Percentiles rank a stretch among this genome's conserved stretches.
Evolutionary conservation across 768 basidiomycete species (phyloP).

Genomic region (Xerocomellus dryophilus): DNA sequence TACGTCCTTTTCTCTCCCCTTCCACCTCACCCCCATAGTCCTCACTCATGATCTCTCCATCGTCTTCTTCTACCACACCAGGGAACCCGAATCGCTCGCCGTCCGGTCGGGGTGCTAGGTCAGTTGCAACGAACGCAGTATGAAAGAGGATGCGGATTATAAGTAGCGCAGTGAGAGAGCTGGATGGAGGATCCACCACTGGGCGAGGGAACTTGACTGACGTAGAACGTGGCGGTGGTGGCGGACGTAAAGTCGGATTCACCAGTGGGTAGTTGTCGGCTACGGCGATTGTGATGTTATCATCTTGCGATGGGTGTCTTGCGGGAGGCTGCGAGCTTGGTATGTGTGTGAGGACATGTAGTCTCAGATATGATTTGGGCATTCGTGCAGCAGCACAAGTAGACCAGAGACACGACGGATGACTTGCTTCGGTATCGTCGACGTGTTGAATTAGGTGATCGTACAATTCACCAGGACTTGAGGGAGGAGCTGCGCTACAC

Average conservation of each 20-base stretch:
- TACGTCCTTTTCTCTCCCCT: slow-evolving; percentile 67
- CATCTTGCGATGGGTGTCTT: slow-evolving; percentile 68
- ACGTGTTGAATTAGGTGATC: slow-evolving; percentile 68
- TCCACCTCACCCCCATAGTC: slow-evolving; percentile 49
- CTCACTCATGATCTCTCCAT: slow-evolving; percentile 51
- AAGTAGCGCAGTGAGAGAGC: slow-evolving; percentile 75
- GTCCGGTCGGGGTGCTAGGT: slow-evolving; percentile 65
- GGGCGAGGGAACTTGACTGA: slow-evolving; percentile 59
- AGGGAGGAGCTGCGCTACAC: slow-evolving; percentile 47
- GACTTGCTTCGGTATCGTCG: slow-evolving; percentile 40
- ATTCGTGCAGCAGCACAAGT: slow-evolving; percentile 51
- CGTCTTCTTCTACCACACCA: slow-evolving; percentile 72
- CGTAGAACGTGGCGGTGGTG: slow-evolving; percentile 68
- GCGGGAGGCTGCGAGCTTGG: slow-evolving; percentile 53
- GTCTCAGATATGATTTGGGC: slow-evolving; percentile 51
- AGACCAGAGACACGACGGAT: slow-evolving; percentile 67
- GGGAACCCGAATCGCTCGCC: slow-evolving; percentile 92
- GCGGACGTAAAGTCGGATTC: slow-evolving; percentile 63
- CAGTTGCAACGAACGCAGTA: slow-evolving; percentile 66
- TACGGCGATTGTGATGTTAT: slow-evolving; percentile 66
- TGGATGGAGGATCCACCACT: slow-evolving; percentile 61
- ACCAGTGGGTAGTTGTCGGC: slow-evolving; percentile 54
- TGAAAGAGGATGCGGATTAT: slow-evolving; percentile 83
- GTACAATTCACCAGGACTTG: slow-evolving; percentile 61
- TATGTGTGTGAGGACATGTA: slow-evolving; percentile 76